Percentiles rank a stretch among this genome's conserved stretches.
These are phyloP conservation scores for Colletotrichum australisinense DNA, from an alignment of 2,329 filamentous ascomycete species.

Conservation along the genomic window DNA sequence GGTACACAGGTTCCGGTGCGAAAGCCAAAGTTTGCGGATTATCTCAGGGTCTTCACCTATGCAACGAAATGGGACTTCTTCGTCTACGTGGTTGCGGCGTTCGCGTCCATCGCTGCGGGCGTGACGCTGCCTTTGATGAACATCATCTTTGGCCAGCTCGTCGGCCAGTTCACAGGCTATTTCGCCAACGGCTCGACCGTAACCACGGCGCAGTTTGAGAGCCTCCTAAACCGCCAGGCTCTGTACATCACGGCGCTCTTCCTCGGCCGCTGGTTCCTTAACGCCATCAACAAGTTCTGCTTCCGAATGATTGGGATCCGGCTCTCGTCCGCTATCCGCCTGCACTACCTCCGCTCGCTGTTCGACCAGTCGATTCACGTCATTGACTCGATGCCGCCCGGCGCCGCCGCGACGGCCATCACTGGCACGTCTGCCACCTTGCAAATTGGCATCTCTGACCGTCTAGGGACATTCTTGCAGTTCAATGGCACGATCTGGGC, in stretches of 20 bases:
- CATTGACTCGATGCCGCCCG: slow-evolving; percentile 61
- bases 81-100: slow-evolving; percentile 42
- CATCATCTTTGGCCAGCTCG: slow-evolving; percentile 48
- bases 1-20: not conserved
- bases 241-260: slow-evolving; percentile 77
- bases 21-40: slow-evolving; percentile 25
- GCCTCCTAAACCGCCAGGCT: slow-evolving; percentile 36
- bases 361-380: slow-evolving; percentile 61
- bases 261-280: slow-evolving; percentile 71
- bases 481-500: slow-evolving; percentile 54
- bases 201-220: slow-evolving; percentile 38
- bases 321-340: slow-evolving; percentile 67
- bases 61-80: slow-evolving; percentile 45
- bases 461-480: slow-evolving; percentile 57
- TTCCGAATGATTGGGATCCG: slow-evolving; percentile 73
- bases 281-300: slow-evolving; percentile 71
- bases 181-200: slow-evolving; percentile 39
- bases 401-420: slow-evolving; percentile 63
- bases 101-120: slow-evolving; percentile 48
- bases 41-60: slow-evolving; percentile 43
- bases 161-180: slow-evolving; percentile 43
- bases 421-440: slow-evolving; percentile 64
- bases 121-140: slow-evolving; percentile 50
- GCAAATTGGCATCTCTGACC: slow-evolving; percentile 65
- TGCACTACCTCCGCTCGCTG: slow-evolving; percentile 61